Evolutionary conservation across 148 eudicot genomes (phyloP), one percentile per base, ranked within the genome.

Genomic region (Rhododendron griersonianum): DNA sequence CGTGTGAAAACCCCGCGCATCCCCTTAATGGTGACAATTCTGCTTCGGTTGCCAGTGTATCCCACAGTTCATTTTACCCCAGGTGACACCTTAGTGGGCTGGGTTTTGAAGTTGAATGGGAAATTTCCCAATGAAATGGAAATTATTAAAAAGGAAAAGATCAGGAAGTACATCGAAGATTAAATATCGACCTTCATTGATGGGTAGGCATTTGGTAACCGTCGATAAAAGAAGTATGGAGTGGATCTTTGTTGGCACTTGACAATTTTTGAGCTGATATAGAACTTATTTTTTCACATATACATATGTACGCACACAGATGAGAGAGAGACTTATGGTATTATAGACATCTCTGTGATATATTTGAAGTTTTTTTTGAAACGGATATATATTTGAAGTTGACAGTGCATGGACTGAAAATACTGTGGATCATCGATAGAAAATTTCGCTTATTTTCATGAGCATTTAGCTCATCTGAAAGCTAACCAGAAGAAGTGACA

Each of bases 21-120:
- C 86, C 87, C 74, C 84, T 86, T 28, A 88, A 87, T 53, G 47
- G 48, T 59, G 81, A 67, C 19, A 78, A 85, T 48, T 61, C 84
- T 75, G 87, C 30, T 84, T 92, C 92, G 28, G 78, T 87, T 87
- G 91, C 91, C 59, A 87, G n/a, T 5, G 35, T 89, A 10, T 85
- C 90, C 53, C 57, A 57, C 15, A 90, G 88, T 84, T 82, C 88
- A 14, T 89, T 90, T 53, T 87, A 86, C 79, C 88, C 89, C 33
- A 87, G 91, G 51, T 89, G 88, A 91, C 44, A 33, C 50, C 35
- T 76, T 53, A 37, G 51, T 4, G 33, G 80, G 65, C 65, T 30
- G 80, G 65, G 3, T 10, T 30, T 50, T 41, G 78, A 82, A 21
- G 28, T 48, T 73, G 53, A 51, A 86, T 7, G 57, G 33, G 74